These are phyloP conservation scores for Cercophora sp. DNA, from an alignment of 495 filamentous ascomycete species.

Conservation along the genomic window DNA sequence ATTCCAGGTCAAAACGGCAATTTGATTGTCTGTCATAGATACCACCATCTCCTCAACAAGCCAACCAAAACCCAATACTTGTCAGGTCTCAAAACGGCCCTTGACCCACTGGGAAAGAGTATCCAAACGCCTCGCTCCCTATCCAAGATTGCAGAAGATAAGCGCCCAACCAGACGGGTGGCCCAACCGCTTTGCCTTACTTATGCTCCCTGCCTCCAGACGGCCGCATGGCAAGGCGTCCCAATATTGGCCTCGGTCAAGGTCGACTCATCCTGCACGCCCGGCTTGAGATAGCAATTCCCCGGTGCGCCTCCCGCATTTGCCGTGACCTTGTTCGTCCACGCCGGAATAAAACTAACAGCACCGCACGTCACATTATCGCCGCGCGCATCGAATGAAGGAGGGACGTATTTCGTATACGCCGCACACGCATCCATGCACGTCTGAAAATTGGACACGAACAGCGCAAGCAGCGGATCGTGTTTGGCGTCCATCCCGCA, in stretches of 20 bases:
- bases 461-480: constrained; percentile 31
- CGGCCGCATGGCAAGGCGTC: constrained; percentile 23
- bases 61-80: no score
- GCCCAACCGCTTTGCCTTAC: neutral
- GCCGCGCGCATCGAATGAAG: constrained; percentile 18
- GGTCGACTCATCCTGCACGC: constrained; percentile 30
- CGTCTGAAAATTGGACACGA: constrained; percentile 36
- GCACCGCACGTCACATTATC: constrained; percentile 35
- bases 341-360: constrained; percentile 42
- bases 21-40: no score
- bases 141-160: neutral
- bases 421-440: constrained; percentile 48
- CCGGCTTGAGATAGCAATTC: constrained; percentile 46
- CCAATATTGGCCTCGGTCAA: constrained; percentile 28
- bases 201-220: constrained; percentile 11
- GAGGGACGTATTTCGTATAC: constrained; percentile 33
- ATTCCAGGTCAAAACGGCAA: no score
- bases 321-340: constrained; percentile 36
- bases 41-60: no score
- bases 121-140: neutral
- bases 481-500: constrained; percentile 37
- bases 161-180: neutral
- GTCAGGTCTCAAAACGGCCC: no score
- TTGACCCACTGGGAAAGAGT: no score
- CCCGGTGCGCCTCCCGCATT: constrained; percentile 29